These are phyloP conservation scores for Cercospora nicotianae DNA, from an alignment of 2,329 filamentous ascomycete genomes.

Conservation along the genomic window DNA sequence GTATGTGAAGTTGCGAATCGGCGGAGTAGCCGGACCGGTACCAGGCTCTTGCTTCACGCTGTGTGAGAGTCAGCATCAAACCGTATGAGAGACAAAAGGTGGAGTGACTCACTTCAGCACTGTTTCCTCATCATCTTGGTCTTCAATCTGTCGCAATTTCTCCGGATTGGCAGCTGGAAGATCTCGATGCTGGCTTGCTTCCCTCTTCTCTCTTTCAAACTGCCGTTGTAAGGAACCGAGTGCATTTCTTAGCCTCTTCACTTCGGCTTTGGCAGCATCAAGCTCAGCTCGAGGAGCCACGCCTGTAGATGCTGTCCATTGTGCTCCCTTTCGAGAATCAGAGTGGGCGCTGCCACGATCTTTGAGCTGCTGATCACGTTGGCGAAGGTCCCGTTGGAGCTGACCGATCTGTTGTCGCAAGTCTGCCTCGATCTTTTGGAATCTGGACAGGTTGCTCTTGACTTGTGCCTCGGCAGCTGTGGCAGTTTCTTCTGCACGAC, in stretches of 20 bases:
- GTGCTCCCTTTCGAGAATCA: conserved; percentile 1
- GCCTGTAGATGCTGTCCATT: conserved; percentile 9
- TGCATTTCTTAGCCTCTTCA: conserved; percentile 14
- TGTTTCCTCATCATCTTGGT: conserved; percentile 27
- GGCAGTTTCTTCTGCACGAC: conserved; percentile 15
- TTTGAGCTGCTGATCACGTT: conserved; percentile 9
- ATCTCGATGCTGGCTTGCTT: conserved; percentile 1
- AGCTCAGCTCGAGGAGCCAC: conserved; percentile 16
- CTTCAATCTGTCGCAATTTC: conserved; percentile 16
- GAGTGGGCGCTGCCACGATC: not conserved
- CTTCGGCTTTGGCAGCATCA: conserved; percentile 15
- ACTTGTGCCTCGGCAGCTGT: conserved; percentile 16
- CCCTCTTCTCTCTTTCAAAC: conserved; percentile 24
- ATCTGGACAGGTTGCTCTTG: conserved; percentile 12
- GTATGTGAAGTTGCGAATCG: not conserved
- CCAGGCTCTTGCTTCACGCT: conserved; percentile 10
- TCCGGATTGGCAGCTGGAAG: conserved; percentile 11
- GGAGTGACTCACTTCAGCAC: conserved; percentile 1
- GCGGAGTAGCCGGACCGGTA: not conserved
- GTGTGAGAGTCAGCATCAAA: not conserved
- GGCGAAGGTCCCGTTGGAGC: conserved; percentile 7
- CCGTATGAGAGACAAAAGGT: not conserved
- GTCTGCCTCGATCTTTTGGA: conserved; percentile 17
- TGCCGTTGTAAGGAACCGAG: conserved; percentile 22
- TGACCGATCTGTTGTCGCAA: conserved; percentile 12